phyloP scores from a whole-genome alignment of 2,329 filamentous ascomycete species.

The Aureobasidium sp. region DNA sequence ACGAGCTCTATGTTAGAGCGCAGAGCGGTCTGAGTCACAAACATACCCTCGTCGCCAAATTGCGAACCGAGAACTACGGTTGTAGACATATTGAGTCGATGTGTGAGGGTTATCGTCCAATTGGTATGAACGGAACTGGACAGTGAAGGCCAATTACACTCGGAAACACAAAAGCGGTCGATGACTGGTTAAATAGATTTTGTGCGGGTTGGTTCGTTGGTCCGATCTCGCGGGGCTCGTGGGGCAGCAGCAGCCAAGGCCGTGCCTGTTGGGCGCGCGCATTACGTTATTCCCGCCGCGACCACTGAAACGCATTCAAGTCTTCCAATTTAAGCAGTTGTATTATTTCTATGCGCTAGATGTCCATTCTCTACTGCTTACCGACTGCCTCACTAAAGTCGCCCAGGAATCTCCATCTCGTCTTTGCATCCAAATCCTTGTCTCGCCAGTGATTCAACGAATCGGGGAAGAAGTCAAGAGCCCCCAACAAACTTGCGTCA shows the following conservation, averaged over 20 bases:
- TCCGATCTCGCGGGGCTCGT: constrained; percentile 4
- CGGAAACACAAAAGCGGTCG: constrained; percentile 1
- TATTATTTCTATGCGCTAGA: background rate
- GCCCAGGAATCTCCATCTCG: constrained; percentile 44
- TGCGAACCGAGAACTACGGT: constrained; percentile 54
- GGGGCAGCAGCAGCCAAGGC: background rate
- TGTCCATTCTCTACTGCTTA: constrained; percentile 14
- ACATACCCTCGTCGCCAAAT: constrained; percentile 49
- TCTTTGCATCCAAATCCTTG: constrained; percentile 41
- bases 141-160: constrained; percentile 14
- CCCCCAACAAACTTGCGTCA: constrained; percentile 36
- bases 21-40: constrained; percentile 6
- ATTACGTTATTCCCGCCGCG: background rate
- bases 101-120: constrained; percentile 1
- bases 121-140: constrained; percentile 14
- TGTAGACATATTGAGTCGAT: constrained; percentile 30
- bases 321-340: background rate
- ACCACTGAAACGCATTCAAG: background rate
- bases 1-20: background rate
- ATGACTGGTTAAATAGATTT: background rate
- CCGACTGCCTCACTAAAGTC: constrained; percentile 41
- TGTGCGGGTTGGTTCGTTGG: background rate
- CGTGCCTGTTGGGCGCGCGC: background rate
- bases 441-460: constrained; percentile 40
- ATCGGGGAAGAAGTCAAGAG: constrained; percentile 45